A percentile compares a stretch with the other conserved stretches of the same genome.
Evolutionary conservation across 2,329 filamentous ascomycete genomes (phyloP).

Genomic region (Plectosphaerella cucumerina): DNA sequence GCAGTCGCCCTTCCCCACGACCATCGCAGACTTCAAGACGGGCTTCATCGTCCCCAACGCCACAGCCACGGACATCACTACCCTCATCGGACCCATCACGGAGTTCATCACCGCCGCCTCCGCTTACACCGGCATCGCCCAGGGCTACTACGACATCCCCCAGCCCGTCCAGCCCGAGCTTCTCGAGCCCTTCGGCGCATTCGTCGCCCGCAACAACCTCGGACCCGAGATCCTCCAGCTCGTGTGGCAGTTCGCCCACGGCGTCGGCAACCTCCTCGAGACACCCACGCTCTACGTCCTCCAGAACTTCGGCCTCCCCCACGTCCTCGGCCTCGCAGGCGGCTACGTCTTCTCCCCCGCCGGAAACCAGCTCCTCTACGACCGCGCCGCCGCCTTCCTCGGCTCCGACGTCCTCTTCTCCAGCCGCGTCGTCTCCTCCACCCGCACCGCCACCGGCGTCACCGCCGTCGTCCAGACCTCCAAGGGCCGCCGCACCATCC

Average conservation of each 20-base stretch:
- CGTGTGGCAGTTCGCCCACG: conserved; percentile 29
- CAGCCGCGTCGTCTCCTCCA: conserved; percentile 16
- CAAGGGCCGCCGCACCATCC: conserved; percentile 20
- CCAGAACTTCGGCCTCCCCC: conserved; percentile 24
- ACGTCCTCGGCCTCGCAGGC: conserved; percentile 21
- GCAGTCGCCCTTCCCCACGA: conserved; percentile 18
- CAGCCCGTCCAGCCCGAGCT: conserved; percentile 37
- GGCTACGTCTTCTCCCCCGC: conserved; percentile 24
- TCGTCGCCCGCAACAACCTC: conserved; percentile 34
- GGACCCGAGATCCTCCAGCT: conserved; percentile 27
- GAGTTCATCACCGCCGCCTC: conserved; percentile 7
- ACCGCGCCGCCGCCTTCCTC: conserved; percentile 18
- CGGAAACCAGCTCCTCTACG: conserved; percentile 21
- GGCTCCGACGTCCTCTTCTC: conserved; percentile 21
- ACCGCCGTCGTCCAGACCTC: conserved; percentile 20
- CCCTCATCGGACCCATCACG: conserved; percentile 4
- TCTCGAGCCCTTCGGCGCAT: conserved; percentile 34
- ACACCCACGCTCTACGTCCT: conserved; percentile 34
- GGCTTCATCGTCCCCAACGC: conserved; percentile 9
- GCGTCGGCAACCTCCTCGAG: conserved; percentile 33
- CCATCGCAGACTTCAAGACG: conserved; percentile 12
- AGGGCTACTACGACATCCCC: conserved; percentile 29
- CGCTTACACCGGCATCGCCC: conserved; percentile 10
- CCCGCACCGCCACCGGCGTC: conserved; percentile 16
- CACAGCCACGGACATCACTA: conserved; percentile 6